Base-by-base conservation (phyloP, 208 protist species). In the Lotmaria passim region DNA sequence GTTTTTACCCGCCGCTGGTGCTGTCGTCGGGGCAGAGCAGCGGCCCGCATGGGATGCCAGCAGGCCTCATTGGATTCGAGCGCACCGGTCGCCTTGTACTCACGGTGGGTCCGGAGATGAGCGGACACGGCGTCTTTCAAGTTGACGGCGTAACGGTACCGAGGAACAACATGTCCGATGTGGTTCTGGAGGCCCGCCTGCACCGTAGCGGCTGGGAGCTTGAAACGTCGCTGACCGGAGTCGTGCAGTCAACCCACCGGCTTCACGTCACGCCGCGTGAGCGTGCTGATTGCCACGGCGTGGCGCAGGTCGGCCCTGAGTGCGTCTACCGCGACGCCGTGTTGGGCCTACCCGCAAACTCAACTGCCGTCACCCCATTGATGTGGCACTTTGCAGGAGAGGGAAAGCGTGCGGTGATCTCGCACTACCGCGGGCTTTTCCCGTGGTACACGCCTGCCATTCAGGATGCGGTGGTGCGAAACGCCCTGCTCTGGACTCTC, bases 371-470 rank as follows among this genome's bases (percentile, higher is more conserved):
- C 3, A 53, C 44, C 12, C 59, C 59, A 7, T 31, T 65, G 7
- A 53, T 65, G 8, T 65, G 59, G 59, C 59, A 65, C 31, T 65
- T 65, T 65, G 59, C 59, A 1, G 59, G 59, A 1, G 59, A 19
- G 3, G 59, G 59, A 2, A 65, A 65, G 59, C 59, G 59, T n/a
- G 24, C 3, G 17, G 41, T 33, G n/a, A 30, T 65, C 44, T 31
- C 59, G 31, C 59, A 65, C 44, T 65, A 65, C 44, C 59, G 59
- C 8, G 59, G n/a, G 4, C 30, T 65, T 31, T 65, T 65, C n/a
- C 59, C 59, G 31, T 65, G 59, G 59, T 65, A 65, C 59, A 65
- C 59, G 12, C 59, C 59, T 17, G 44, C 59, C 1, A 65, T 36
- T 1, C 41, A 10, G 26, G 44, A 53, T 17, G n/a, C 39, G 17